A percentile compares a stretch with the other conserved stretches of the same genome.
These are phyloP conservation scores for Ganoderma multipileum DNA, from an alignment of 1,284 basidiomycete genomes.

Conservation along the genomic window DNA sequence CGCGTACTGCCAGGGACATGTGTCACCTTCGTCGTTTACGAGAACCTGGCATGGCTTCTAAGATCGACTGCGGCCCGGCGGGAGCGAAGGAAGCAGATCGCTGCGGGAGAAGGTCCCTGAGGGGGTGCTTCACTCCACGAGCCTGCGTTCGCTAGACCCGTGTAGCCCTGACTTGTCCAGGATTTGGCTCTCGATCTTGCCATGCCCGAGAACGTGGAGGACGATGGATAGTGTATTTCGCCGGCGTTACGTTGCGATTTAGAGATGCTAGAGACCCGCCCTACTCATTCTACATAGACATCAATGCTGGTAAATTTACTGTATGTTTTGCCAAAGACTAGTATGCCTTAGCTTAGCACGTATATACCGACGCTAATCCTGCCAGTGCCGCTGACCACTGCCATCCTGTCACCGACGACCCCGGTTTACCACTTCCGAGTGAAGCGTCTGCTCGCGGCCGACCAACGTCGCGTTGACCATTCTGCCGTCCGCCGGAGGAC, in stretches of 20 bases:
- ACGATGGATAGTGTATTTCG: not conserved
- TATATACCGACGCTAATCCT: not conserved
- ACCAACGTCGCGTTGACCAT: no score
- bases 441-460: no score
- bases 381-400: no score
- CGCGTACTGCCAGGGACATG: slow-evolving; percentile 97
- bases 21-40: slow-evolving; percentile 98
- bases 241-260: not conserved
- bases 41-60: slow-evolving; percentile 90
- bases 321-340: slow-evolving; percentile 1
- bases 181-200: not conserved
- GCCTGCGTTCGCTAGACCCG: not conserved
- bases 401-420: not conserved
- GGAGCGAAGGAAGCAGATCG: slow-evolving; percentile 21
- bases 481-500: no score
- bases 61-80: slow-evolving; percentile 60
- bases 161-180: not conserved
- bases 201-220: not conserved
- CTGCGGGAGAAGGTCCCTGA: not conserved
- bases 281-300: slow-evolving; percentile 4
- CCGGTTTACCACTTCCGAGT: no score
- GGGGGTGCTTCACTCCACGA: not conserved
- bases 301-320: not conserved
- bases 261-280: slow-evolving; percentile 5
- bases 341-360: not conserved